Base-by-base conservation (phyloP, 1,284 basidiomycete genomes). In the Clitocybe nebularis region DNA sequence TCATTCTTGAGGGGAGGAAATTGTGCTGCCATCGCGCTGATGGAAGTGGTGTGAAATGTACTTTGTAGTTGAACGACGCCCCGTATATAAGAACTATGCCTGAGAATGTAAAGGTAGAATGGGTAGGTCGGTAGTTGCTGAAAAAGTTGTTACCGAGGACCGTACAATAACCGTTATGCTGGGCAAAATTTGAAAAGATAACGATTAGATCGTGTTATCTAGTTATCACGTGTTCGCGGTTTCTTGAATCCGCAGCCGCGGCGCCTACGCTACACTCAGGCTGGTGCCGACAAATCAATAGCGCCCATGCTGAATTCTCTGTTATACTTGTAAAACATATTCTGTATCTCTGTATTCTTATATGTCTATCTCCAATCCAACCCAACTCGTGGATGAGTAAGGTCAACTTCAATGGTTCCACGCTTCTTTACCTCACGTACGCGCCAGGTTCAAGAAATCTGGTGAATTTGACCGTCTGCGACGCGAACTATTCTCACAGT, bases 1-100 rank as follows among this genome's bases (percentile, higher is more conserved):
- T 98, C 93, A 63, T 98, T 98, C 61, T 84, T 84, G 53, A 97
- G 72, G 24, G 77, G 74, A 11, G 89, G 88, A 58, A 92, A 91
- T 2, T 51, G 55, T 30, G 52, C 43, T 39, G 56, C 23, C 66
- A 72, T 69, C 36, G 39, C 50, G n/a, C n/a, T n/a, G n/a, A n/a
- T n/a, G n/a, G n/a, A n/a, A n/a, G n/a, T n/a, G n/a, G n/a, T n/a
- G n/a, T n/a, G n/a, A n/a, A n/a, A n/a, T n/a, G n/a, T n/a, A n/a
- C n/a, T n/a, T n/a, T n/a, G n/a, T n/a, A n/a, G n/a, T n/a, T n/a
- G n/a, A n/a, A n/a, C n/a, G n/a, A n/a, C n/a, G n/a, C n/a, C n/a
- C n/a, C n/a, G n/a, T n/a, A 16, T 36, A 30, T 32, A 32, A 32
- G 29, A 32, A 8, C 13, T 16, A 5, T 3, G 11, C 29, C 29